Percentiles rank a stretch among this genome's conserved stretches.
Evolutionary conservation across 1,284 basidiomycete genomes (phyloP).

Genomic region (Singerocomus rubriflavus): DNA sequence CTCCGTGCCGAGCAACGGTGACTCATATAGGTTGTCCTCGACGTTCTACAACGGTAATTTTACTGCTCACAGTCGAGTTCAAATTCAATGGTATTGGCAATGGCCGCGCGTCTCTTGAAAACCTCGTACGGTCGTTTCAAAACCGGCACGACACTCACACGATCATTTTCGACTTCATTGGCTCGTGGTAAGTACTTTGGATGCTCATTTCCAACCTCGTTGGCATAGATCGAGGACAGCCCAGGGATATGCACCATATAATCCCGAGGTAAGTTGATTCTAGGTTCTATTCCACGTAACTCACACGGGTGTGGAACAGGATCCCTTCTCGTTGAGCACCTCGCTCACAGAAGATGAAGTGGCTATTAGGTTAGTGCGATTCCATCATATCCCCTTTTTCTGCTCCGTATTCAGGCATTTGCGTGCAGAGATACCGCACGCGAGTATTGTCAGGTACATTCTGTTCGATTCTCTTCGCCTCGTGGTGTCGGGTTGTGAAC

Average conservation of each 20-base stretch:
- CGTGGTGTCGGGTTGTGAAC: slow-evolving; percentile 1
- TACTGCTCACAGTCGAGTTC: neutral
- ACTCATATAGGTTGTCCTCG: neutral
- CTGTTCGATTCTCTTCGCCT: neutral
- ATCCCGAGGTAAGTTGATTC: slow-evolving; percentile 30
- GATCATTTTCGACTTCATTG: slow-evolving; percentile 19
- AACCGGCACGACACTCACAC: slow-evolving; percentile 7
- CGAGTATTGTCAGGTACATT: slow-evolving; percentile 75
- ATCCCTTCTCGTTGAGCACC: slow-evolving; percentile 73
- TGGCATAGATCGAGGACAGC: slow-evolving; percentile 13
- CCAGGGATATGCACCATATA: slow-evolving; percentile 22
- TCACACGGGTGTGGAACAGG: slow-evolving; percentile 41
- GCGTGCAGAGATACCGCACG: slow-evolving; percentile 72
- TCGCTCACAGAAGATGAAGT: slow-evolving; percentile 88
- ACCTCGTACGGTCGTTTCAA: slow-evolving; percentile 11
- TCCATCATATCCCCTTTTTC: too few species aligned
- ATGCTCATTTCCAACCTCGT: neutral
- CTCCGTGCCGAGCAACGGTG: slow-evolving; percentile 21
- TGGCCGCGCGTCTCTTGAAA: slow-evolving; percentile 4
- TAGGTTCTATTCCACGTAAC: neutral
- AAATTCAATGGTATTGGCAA: slow-evolving; percentile 6
- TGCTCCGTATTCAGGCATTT: slow-evolving; percentile 2
- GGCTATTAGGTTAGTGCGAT: slow-evolving; percentile 69
- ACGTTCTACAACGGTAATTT: neutral
- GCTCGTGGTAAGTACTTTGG: slow-evolving; percentile 17